Percentiles rank a stretch among this genome's conserved stretches.
Conservation (phyloP, 768 basidiomycete species). For the Pulveroboletus sp. region DNA sequence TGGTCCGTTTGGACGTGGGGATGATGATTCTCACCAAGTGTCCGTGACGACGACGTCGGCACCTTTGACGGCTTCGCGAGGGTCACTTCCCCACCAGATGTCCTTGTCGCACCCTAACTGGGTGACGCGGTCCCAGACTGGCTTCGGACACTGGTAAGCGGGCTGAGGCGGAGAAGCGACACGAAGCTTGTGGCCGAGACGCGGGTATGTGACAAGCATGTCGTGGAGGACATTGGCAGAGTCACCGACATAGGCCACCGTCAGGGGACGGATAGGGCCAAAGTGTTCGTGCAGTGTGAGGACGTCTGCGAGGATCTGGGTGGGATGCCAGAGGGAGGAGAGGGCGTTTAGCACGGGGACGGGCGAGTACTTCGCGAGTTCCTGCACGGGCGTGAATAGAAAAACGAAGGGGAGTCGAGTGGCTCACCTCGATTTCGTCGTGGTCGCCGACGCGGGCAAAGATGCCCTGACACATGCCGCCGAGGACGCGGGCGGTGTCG, state of each 20-base stretch:
- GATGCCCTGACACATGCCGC: conserved; percentile 94
- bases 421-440: conserved; percentile 80
- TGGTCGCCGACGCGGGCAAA: conserved; percentile 96
- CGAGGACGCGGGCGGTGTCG: conserved; percentile 85
- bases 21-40: conserved; percentile 65
- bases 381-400: conserved; percentile 42
- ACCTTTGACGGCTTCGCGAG: conserved; percentile 79
- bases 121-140: conserved; percentile 80
- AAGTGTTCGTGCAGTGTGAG: conserved; percentile 82
- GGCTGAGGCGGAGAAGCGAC: conserved; percentile 71
- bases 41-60: conserved; percentile 97
- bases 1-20: not conserved
- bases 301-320: conserved; percentile 90
- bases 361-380: conserved; percentile 83
- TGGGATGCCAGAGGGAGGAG: conserved; percentile 94
- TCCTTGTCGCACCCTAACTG: conserved; percentile 68
- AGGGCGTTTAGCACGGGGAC: conserved; percentile 97
- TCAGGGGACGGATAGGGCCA: conserved; percentile 67
- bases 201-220: conserved; percentile 93
- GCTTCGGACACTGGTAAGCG: conserved; percentile 59
- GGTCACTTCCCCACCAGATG: conserved; percentile 74
- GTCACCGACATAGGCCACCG: conserved; percentile 91
- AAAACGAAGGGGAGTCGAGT: not conserved
- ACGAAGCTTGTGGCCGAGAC: conserved; percentile 81
- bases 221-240: conserved; percentile 94